Evolutionary conservation across 129 eudicot species (phyloP), one percentile per base, ranked within the genome.

Genomic region (Chrysanthemum seticuspe): DNA sequence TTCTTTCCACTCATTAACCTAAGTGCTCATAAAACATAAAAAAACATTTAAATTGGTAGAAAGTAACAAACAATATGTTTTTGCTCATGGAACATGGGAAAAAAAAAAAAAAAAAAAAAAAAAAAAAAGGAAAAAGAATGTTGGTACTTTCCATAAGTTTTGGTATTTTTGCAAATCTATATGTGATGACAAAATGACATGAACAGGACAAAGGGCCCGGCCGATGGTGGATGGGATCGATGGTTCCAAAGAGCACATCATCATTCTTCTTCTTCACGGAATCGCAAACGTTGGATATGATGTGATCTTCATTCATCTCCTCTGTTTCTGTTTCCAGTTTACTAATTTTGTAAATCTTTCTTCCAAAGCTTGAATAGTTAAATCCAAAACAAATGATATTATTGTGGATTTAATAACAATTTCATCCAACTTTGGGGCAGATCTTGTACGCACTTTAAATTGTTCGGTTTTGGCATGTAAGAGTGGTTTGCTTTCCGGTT

Each of bases 181-280:
- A 57, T 44, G 10, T 27, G 74, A 55, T 18, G 51, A 3, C 25
- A 11, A 2, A 63, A 60, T 65, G 2, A 45, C 15, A 59, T 12
- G 50, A 70, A 57, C 87, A 89, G 96, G 86, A 89, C 96, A 0
- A 85, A 67, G 79, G 96, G 90, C 5, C 96, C 96, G 16, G 85
- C 72, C 1, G 90, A 85, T 16, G 79, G 68, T 23, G 81, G 83
- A n/a, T 89, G 92, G 90, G 96, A 89, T n/a, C 67, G 90, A 79
- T 89, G 96, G 96, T 89, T 89, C 63, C 93, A 88, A 70, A 86
- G 93, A 52, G 90, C 82, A 45, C n/a, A n/a, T n/a, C 80, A 78
- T 14, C 81, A 83, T 62, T 78, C 81, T 62, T 81, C 82, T 6
- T 77, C 81, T 45, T 78, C 92, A 9, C 70, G 86, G 58, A 73